Percentiles rank a stretch among this genome's conserved stretches.
These are phyloP conservation scores for Pythium aphanidermatum DNA, from an alignment of 352 stramenopile species.

Conservation along the genomic window DNA sequence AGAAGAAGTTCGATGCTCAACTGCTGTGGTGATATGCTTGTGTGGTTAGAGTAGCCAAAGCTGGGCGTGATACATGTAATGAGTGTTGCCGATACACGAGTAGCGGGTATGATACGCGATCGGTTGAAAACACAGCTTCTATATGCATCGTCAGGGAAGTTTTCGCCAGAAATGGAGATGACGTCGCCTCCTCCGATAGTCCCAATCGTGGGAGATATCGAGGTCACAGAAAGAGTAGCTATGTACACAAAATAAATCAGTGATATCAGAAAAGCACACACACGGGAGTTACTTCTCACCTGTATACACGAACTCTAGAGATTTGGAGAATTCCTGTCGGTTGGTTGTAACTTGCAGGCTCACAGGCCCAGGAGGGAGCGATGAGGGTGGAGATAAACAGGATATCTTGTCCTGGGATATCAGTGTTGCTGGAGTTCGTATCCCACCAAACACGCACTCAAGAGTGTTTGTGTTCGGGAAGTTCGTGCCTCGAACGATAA, in stretches of 20 bases:
- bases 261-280: neutral
- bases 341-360: constrained; percentile 47
- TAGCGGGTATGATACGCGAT: neutral
- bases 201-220: constrained; percentile 5
- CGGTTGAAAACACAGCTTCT: constrained; percentile 7
- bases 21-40: neutral
- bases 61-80: constrained; percentile 5
- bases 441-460: constrained; percentile 15
- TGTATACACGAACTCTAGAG: constrained; percentile 36
- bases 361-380: constrained; percentile 9
- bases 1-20: constrained; percentile 1
- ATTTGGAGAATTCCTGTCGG: constrained; percentile 37
- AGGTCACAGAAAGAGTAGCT: constrained; percentile 34
- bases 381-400: constrained; percentile 1
- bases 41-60: neutral
- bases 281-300: constrained; percentile 28
- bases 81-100: constrained; percentile 4
- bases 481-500: constrained; percentile 24
- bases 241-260: neutral
- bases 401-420: constrained; percentile 2
- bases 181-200: constrained; percentile 5
- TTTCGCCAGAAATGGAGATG: constrained; percentile 10
- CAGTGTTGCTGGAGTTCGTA: neutral
- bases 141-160: constrained; percentile 8
- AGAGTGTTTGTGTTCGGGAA: constrained; percentile 11